Conservation (phyloP, 1,139 yeast species). For the Candida sanyaensis region DNA sequence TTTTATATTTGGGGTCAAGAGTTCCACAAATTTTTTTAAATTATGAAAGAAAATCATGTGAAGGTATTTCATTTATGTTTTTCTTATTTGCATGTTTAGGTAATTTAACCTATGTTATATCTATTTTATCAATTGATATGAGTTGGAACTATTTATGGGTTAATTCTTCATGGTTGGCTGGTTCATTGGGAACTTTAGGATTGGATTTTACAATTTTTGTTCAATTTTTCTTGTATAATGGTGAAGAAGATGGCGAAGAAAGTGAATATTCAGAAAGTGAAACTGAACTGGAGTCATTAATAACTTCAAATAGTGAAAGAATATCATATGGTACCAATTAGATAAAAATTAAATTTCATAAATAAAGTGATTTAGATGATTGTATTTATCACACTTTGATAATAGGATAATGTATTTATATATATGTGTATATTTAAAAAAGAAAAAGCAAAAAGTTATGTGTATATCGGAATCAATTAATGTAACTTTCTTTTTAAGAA, state of each 20-base stretch:
- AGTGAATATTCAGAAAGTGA: slow-evolving; percentile 11
- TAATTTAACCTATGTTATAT: slow-evolving; percentile 82
- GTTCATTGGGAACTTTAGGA: slow-evolving; percentile 83
- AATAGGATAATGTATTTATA: no score
- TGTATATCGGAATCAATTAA: no score
- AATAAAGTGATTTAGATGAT: no score
- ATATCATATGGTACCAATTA: slow-evolving; percentile 10
- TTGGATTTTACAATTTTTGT: slow-evolving; percentile 83
- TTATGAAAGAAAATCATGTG: slow-evolving; percentile 83
- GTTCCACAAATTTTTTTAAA: slow-evolving; percentile 87
- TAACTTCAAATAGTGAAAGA: slow-evolving; percentile 6
- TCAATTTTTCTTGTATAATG: slow-evolving; percentile 83
- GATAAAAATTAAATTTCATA: background rate
- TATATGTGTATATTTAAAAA: no score
- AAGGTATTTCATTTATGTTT: slow-evolving; percentile 89
- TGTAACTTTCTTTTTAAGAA: no score
- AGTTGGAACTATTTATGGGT: slow-evolving; percentile 71
- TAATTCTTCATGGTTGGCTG: slow-evolving; percentile 91
- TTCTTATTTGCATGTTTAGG: slow-evolving; percentile 93
- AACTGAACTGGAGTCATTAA: slow-evolving; percentile 8
- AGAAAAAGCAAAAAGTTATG: no score
- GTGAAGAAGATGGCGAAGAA: slow-evolving; percentile 19
- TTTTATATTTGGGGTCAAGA: slow-evolving; percentile 82
- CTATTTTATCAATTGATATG: slow-evolving; percentile 75
- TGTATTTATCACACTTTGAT: no score